Evolutionary conservation across 2,329 filamentous ascomycete species (phyloP), one percentile per base, ranked within the genome.

Genomic region (Monosporascus sp.): DNA sequence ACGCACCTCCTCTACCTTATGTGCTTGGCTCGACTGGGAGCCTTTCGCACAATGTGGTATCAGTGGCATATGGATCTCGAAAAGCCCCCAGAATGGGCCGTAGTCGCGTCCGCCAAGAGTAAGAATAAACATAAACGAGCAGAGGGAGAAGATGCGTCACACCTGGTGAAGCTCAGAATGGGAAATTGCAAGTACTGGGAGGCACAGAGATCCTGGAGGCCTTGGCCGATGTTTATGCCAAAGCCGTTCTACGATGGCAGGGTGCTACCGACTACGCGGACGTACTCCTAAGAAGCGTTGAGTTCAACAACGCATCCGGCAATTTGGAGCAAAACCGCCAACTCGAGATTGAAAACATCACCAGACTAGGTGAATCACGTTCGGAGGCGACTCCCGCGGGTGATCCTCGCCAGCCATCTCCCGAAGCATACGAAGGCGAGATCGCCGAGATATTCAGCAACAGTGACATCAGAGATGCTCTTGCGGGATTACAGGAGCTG

Each of bases 31-130:
- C 58, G 58, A 37, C 40, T 68, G 7, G 64, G 67, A 20, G 65
- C 65, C 7, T 63, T 65, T 45, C 60, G 65, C 22, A 63, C 62
- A 5, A 52, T 69, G 51, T 68, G 65, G 65, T 52, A 68, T 55
- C 48, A 63, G 26, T 62, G 56, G 56, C 54, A 53, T 7, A 15
- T 18, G 7, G 11, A 28, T 48, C 47, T 44, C 7, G 46, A 28
- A 11, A 22, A 37, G 49, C 22, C 26, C 11, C 46, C 22, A 11
- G 15, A 38, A 14, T 37, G 9, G 24, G 40, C 14, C 15, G 7
- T 40, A 5, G 14, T 35, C 31, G 11, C 31, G 31, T 14, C 31
- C 3, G 20, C n/a, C 15, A 26, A 18, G 18, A 15, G 24, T 15
- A 37, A 48, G 35, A 17, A 1, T n/a, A 18, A 8, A 5, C 38